Conservation (phyloP, 805 yeast genomes). For the Teunomyces cretensis region DNA sequence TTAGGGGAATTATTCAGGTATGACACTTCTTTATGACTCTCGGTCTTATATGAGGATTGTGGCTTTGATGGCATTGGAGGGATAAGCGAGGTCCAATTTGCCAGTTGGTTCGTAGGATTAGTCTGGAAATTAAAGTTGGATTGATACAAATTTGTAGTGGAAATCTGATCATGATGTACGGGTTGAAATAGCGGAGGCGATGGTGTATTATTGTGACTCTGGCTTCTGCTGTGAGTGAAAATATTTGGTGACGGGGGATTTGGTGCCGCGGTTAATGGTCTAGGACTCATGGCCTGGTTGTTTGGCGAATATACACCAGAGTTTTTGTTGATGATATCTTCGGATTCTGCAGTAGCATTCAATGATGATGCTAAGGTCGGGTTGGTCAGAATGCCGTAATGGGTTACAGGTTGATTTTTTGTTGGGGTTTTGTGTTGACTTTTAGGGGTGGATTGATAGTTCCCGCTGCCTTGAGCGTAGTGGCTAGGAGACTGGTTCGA, state of each 20-base stretch:
- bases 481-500: neutral
- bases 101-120: slow-evolving; percentile 4
- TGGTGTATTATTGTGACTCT: slow-evolving; percentile 13
- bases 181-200: slow-evolving; percentile 12
- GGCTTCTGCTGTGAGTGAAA: slow-evolving; percentile 11
- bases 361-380: neutral
- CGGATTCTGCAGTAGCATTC: neutral
- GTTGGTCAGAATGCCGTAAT: neutral
- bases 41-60: slow-evolving; percentile 12
- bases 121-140: slow-evolving; percentile 4
- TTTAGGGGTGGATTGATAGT: neutral
- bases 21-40: slow-evolving; percentile 1
- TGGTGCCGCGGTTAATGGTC: neutral
- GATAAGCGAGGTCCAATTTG: slow-evolving; percentile 20
- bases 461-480: neutral
- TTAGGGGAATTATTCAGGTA: slow-evolving; percentile 1
- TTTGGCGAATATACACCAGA: neutral
- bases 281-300: neutral
- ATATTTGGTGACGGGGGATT: slow-evolving; percentile 1
- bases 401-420: neutral
- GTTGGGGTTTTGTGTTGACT: slow-evolving; percentile 3
- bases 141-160: neutral
- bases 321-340: neutral
- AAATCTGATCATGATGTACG: slow-evolving; percentile 12
- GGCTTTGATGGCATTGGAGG: slow-evolving; percentile 34